A percentile compares a stretch with the other conserved stretches of the same genome.
phyloP scores from a whole-genome alignment of 306 rosid genomes.

The Alnus glutinosa region DNA sequence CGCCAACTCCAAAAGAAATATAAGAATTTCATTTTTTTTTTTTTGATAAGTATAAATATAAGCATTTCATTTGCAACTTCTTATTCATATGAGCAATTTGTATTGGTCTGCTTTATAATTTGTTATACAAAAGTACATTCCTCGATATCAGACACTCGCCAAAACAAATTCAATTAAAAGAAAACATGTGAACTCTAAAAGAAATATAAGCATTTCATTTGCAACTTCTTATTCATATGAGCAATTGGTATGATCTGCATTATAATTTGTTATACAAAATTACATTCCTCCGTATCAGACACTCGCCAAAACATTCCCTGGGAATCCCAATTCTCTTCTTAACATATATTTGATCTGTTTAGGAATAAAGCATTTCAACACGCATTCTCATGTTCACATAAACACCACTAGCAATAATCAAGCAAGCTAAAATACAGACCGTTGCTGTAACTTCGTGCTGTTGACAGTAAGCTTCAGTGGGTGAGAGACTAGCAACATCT shows the following conservation, averaged over 20 bases:
- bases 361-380: neutral
- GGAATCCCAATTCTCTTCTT: neutral
- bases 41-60: neutral
- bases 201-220: slow-evolving; percentile 13
- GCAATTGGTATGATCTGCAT: neutral
- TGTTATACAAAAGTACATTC: neutral
- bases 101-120: neutral
- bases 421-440: slow-evolving; percentile 50
- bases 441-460: slow-evolving; percentile 91
- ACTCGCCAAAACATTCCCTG: neutral
- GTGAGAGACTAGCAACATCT: slow-evolving; percentile 63
- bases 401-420: neutral
- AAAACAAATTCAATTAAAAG: neutral
- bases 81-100: neutral
- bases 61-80: slow-evolving; percentile 2
- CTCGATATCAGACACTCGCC: neutral
- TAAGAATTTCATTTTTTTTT: neutral
- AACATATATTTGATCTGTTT: neutral
- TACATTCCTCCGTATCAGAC: neutral
- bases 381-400: neutral
- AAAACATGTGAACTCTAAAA: neutral
- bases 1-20: slow-evolving; percentile 3
- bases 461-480: slow-evolving; percentile 80
- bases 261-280: neutral
- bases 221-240: neutral